phyloP scores from a whole-genome alignment of 2,329 filamentous ascomycete genomes.

The Fusarium foetens region DNA sequence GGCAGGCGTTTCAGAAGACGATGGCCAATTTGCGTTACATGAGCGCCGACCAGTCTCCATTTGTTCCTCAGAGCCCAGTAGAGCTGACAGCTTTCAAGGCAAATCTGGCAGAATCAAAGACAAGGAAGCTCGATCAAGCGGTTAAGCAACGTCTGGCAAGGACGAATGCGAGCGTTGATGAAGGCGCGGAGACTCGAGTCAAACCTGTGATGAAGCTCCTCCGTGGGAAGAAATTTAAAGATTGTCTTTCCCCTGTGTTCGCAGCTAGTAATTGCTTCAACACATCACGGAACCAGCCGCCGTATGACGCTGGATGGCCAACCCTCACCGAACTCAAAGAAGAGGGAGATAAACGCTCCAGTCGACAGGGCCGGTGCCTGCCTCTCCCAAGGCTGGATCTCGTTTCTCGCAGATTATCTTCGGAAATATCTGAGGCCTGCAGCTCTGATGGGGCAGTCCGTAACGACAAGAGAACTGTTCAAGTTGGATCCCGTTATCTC shows the following conservation, averaged over 20 bases:
- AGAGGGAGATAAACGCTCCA: slow-evolving; percentile 47
- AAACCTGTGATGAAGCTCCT: slow-evolving; percentile 38
- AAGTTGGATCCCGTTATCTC: slow-evolving; percentile 36
- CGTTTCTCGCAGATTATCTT: slow-evolving; percentile 13
- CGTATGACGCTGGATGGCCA: slow-evolving; percentile 47
- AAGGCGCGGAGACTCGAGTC: background rate
- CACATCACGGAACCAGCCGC: slow-evolving; percentile 22
- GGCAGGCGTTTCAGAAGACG: slow-evolving; percentile 50
- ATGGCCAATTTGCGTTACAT: slow-evolving; percentile 50
- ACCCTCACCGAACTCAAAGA: slow-evolving; percentile 51
- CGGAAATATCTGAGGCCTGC: slow-evolving; percentile 14
- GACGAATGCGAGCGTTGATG: slow-evolving; percentile 24
- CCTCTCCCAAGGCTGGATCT: slow-evolving; percentile 47
- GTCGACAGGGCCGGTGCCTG: slow-evolving; percentile 43
- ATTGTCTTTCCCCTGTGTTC: slow-evolving; percentile 49
- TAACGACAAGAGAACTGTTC: slow-evolving; percentile 44
- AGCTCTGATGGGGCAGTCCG: slow-evolving; percentile 40
- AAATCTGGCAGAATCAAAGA: slow-evolving; percentile 43
- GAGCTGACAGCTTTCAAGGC: slow-evolving; percentile 50
- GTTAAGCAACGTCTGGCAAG: slow-evolving; percentile 40
- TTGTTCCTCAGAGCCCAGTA: slow-evolving; percentile 49
- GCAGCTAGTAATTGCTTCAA: slow-evolving; percentile 50
- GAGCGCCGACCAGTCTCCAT: slow-evolving; percentile 51
- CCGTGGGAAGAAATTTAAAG: slow-evolving; percentile 42
- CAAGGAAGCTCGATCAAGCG: slow-evolving; percentile 39